These are phyloP conservation scores for Carex scoparia DNA, from an alignment of 176 grass and related monocot genomes.

Conservation along the genomic window DNA sequence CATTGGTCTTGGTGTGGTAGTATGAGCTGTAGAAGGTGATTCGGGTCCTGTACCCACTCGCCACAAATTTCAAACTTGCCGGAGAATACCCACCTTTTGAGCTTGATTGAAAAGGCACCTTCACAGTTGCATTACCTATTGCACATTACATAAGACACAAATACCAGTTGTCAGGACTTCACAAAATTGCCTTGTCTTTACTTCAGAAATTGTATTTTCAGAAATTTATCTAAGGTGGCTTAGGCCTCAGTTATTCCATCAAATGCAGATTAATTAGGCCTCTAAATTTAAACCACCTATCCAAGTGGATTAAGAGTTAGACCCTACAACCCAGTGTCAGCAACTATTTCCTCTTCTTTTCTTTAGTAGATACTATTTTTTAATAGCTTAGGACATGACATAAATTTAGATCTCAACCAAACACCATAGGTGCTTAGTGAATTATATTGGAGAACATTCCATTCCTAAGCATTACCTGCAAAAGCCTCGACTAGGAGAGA, in stretches of 20 bases:
- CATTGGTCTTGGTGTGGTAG: constrained; percentile 75
- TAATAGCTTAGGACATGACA: too few relatives aligned
- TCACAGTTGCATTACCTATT: constrained; percentile 54
- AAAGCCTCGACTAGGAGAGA: constrained; percentile 90
- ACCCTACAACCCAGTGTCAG: too few relatives aligned
- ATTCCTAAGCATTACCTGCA: constrained; percentile 30
- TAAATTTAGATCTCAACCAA: too few relatives aligned
- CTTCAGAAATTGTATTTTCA: not conserved
- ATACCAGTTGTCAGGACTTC: not conserved
- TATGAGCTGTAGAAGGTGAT: constrained; percentile 96
- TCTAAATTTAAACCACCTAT: too few relatives aligned
- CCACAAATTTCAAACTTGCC: constrained; percentile 53
- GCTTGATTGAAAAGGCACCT: constrained; percentile 61
- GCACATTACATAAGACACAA: constrained; percentile 1
- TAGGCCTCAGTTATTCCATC: too few relatives aligned
- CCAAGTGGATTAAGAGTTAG: too few relatives aligned
- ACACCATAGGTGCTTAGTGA: not conserved
- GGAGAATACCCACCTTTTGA: constrained; percentile 46
- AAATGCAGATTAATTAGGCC: too few relatives aligned
- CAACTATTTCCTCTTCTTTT: too few relatives aligned
- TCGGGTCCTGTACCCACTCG: constrained; percentile 39
- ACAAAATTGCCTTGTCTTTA: not conserved
- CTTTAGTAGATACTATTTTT: too few relatives aligned
- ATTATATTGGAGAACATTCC: not conserved
- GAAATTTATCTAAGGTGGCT: too few relatives aligned